Evolutionary conservation across 352 stramenopile species (phyloP).

Genomic region (Peronospora belbahrii): DNA sequence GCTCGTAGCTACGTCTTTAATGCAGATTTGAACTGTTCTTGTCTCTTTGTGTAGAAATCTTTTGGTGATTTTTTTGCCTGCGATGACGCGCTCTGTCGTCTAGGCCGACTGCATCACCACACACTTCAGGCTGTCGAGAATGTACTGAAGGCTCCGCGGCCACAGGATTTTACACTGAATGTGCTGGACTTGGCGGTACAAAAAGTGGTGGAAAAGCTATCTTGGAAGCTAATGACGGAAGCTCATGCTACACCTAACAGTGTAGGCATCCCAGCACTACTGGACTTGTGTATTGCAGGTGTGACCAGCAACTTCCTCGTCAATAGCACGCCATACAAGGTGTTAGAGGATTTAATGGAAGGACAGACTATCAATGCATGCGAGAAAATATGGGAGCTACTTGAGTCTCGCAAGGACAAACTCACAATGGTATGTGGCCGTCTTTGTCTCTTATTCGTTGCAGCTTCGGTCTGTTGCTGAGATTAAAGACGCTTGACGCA

Average conservation of each 20-base stretch:
- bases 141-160: conserved; percentile 23
- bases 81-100: conserved; percentile 41
- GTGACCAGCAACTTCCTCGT: conserved; percentile 53
- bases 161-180: conserved; percentile 43
- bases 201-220: conserved; percentile 71
- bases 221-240: conserved; percentile 68
- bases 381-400: conserved; percentile 77
- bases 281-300: conserved; percentile 80
- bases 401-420: conserved; percentile 69
- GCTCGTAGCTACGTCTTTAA: no score
- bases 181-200: conserved; percentile 74
- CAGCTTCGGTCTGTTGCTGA: conserved; percentile 1
- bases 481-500: background rate
- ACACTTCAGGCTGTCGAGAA: conserved; percentile 28
- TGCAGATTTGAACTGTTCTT: no score
- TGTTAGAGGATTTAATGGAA: conserved; percentile 84
- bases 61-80: conserved; percentile 53
- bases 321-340: conserved; percentile 73
- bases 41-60: conserved; percentile 25
- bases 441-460: background rate
- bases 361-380: conserved; percentile 81
- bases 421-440: conserved; percentile 38
- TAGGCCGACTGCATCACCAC: conserved; percentile 40
- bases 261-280: conserved; percentile 56
- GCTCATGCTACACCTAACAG: conserved; percentile 39